phyloP scores from a whole-genome alignment of 306 rosid genomes.

The Sophora flavescens region DNA sequence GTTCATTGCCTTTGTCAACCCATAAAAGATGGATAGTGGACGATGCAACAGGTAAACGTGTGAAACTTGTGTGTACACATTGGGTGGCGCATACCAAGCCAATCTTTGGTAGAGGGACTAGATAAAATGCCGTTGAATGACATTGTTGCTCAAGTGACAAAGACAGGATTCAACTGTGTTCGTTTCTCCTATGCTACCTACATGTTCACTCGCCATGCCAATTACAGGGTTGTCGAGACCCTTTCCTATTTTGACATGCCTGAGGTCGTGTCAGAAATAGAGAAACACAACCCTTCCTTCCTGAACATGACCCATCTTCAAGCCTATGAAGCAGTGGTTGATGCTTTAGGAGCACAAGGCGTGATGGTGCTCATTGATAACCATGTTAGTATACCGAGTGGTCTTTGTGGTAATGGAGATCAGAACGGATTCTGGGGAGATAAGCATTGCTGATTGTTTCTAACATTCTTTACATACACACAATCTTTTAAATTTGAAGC shows the following conservation, averaged over 20 bases:
- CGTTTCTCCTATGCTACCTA: constrained; percentile 52
- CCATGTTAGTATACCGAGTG: constrained; percentile 55
- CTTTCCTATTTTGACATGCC: neutral
- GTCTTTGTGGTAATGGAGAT: constrained; percentile 48
- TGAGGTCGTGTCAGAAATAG: neutral
- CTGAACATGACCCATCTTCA: constrained; percentile 52
- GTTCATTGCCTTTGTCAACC: no score
- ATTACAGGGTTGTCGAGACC: neutral
- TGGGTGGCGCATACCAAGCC: no score
- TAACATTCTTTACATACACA: neutral
- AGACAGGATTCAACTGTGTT: constrained; percentile 49
- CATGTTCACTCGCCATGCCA: constrained; percentile 55
- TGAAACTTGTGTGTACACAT: no score
- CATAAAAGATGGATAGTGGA: no score
- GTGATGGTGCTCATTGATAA: constrained; percentile 55
- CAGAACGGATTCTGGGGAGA: constrained; percentile 60
- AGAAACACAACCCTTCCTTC: constrained; percentile 41
- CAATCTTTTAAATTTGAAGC: neutral
- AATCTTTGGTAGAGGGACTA: constrained; percentile 52
- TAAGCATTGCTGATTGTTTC: neutral
- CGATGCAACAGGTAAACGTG: no score
- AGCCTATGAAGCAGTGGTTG: constrained; percentile 45
- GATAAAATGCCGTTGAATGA: constrained; percentile 48
- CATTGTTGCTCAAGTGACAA: neutral
- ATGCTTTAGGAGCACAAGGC: constrained; percentile 38